phyloP scores from a whole-genome alignment of 2,329 filamentous ascomycete genomes.

The Apiospora malaysiana region DNA sequence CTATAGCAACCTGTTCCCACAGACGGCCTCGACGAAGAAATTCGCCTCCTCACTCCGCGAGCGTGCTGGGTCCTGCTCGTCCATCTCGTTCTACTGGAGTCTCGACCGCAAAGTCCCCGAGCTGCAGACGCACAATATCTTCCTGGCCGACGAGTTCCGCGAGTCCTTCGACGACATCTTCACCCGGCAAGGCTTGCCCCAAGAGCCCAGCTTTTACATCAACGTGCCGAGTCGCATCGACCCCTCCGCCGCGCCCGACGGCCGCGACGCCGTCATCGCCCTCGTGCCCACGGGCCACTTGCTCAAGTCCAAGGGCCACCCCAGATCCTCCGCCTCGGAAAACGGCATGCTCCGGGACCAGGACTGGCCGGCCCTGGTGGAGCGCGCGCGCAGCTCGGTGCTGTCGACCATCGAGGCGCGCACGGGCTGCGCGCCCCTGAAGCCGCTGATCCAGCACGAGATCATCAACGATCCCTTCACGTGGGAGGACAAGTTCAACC shows the following conservation, averaged over 20 bases:
- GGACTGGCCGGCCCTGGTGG: slow-evolving; percentile 67
- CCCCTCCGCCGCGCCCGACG: slow-evolving; percentile 67
- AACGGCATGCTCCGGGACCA: slow-evolving; percentile 45
- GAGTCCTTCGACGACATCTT: slow-evolving; percentile 81
- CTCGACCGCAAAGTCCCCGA: slow-evolving; percentile 65
- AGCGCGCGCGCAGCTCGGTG: slow-evolving; percentile 64
- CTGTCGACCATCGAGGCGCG: slow-evolving; percentile 64
- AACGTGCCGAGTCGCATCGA: slow-evolving; percentile 77
- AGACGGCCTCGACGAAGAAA: slow-evolving; percentile 35
- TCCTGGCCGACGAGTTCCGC: slow-evolving; percentile 74
- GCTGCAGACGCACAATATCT: slow-evolving; percentile 76
- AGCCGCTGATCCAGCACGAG: slow-evolving; percentile 61
- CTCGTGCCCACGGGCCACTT: slow-evolving; percentile 77
- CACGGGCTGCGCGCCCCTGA: slow-evolving; percentile 59
- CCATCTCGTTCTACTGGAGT: slow-evolving; percentile 80
- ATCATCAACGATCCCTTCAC: slow-evolving; percentile 67
- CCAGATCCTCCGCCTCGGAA: slow-evolving; percentile 35
- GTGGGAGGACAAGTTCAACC: slow-evolving; percentile 74
- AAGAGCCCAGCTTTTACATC: slow-evolving; percentile 76
- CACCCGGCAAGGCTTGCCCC: slow-evolving; percentile 69
- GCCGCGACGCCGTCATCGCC: slow-evolving; percentile 70
- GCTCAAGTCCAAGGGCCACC: slow-evolving; percentile 48
- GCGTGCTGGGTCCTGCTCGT: slow-evolving; percentile 69
- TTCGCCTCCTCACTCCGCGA: slow-evolving; percentile 49
- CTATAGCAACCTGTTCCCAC: slow-evolving; percentile 72